Conservation (phyloP, 805 yeast genomes). For the Starmerella gropengiesseri region DNA sequence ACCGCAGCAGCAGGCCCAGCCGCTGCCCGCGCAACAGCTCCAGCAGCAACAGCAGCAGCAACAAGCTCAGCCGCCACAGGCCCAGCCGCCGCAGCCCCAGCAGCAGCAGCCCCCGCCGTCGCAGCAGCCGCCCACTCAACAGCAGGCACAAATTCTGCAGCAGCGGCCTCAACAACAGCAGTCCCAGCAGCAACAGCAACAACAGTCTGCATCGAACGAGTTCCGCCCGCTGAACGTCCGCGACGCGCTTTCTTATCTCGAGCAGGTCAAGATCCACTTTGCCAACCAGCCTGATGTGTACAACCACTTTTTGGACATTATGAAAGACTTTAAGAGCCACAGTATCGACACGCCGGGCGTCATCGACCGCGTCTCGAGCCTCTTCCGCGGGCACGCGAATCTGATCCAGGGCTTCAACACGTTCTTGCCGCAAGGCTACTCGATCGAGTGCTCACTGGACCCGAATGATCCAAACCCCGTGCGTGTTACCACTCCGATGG, state of each 20-base stretch:
- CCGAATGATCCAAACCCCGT: slow-evolving; percentile 88
- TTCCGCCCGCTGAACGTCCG: slow-evolving; percentile 74
- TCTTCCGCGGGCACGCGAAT: slow-evolving; percentile 84
- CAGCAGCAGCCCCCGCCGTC: slow-evolving; percentile 9
- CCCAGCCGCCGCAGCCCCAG: slow-evolving; percentile 6
- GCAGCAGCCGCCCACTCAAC: slow-evolving; percentile 3
- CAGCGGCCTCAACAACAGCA: slow-evolving; percentile 21
- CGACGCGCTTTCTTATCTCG: slow-evolving; percentile 90
- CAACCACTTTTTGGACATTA: slow-evolving; percentile 89
- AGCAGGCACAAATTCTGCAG: slow-evolving; percentile 5
- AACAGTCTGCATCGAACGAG: slow-evolving; percentile 7
- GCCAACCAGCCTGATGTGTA: slow-evolving; percentile 88
- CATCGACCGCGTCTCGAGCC: slow-evolving; percentile 81
- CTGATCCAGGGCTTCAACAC: slow-evolving; percentile 96
- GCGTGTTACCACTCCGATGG: slow-evolving; percentile 90
- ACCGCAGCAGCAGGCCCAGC: slow-evolving; percentile 7
- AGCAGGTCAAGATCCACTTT: slow-evolving; percentile 90
- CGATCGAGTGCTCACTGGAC: slow-evolving; percentile 80
- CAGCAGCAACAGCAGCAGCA: slow-evolving; percentile 12
- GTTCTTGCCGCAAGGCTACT: slow-evolving; percentile 90
- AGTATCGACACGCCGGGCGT: slow-evolving; percentile 97
- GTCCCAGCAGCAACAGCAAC: not conserved
- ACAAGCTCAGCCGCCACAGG: slow-evolving; percentile 9
- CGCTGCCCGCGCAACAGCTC: slow-evolving; percentile 9
- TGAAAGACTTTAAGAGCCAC: slow-evolving; percentile 98